Evolutionary conservation across 352 stramenopile species (phyloP), one percentile per base, ranked within the genome.

Genomic region (Phytophthora pistaciae): DNA sequence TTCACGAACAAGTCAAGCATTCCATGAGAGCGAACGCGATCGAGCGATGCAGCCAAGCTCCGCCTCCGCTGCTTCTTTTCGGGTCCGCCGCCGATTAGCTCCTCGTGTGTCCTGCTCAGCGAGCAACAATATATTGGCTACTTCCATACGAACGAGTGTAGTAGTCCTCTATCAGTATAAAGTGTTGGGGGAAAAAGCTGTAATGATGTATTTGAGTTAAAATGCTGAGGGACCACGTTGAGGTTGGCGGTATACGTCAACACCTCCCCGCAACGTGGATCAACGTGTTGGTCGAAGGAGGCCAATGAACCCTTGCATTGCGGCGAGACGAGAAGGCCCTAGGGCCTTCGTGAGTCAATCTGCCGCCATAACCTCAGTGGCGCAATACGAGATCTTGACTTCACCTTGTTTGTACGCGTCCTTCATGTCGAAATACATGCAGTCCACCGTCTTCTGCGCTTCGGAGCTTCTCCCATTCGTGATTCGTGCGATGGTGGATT

Each of bases 31-130:
- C n/a, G n/a, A n/a, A n/a, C n/a, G n/a, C 53, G n/a, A 52, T 18
- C 38, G 38, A 23, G 20, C 55, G 66, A 66, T 29, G 56, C 56
- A 40, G 31, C 33, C 25, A 29, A 29, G n/a, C n/a, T n/a, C 25
- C 4, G 2, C 25, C 25, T 29, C 38, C 18, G 21, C 62, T 58
- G 42, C 58, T 25, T 64, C 25, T 55, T 9, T 65, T 29, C 29
- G 21, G 21, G 49, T 62, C 50, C 61, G 42, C 66, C 66, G 66
- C 60, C 68, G 33, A 69, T 64, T 69, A 66, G 66, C 54, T 18
- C 31, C 29, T 29, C 21, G 44, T 50, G 44, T 38, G 54, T 38
- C 31, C 21, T 64, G 55, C 54, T 70, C 63, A 58, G 13, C 61
- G 66, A 73, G 59, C 53, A 60, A 56, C n/a, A n/a, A n/a, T n/a